Evolutionary conservation across 176 grass and related monocot genomes (phyloP), one percentile per base, ranked within the genome.

Genomic region (Phoenix roebelenii): DNA sequence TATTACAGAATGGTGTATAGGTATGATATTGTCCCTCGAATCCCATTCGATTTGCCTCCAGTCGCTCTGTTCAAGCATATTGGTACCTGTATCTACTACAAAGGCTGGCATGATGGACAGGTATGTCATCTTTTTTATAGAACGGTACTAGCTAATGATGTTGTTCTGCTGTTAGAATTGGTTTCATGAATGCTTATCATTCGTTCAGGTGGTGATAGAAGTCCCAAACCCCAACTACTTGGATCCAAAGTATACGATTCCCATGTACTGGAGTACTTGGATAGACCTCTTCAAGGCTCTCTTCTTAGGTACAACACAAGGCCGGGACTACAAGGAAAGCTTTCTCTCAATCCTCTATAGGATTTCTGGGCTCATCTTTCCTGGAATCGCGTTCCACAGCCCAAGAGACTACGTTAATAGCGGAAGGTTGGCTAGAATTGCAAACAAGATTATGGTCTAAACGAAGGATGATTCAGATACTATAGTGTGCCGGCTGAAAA

Each of bases 201-300:
- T 12, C 5, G 10, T 44, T 12, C 35, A 44, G 35, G 35, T 14
- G 35, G 35, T 44, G 10, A 44, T 9, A 3, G 35, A 44, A 14
- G 1, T 1, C 35, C 92, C 92, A 10, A 76, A 97, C 57, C 56
- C 61, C 3, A 97, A 97, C 26, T 97, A 84, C 80, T 78, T 97
- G 14, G 75, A 86, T 64, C 72, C 79, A 0, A 23, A 3, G 57
- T 87, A 63, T 56, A 6, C 79, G 48, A 24, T 80, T 16, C 67
- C 57, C 52, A 78, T 79, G 81, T 91, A 90, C n/a, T 60, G 54
- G 7, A 72, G 67, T 19, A 81, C 83, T 3, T 72, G 66, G 54
- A 72, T 64, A 0, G 87, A 88, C 50, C 72, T 97, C 10, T n/a
- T 91, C 54, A 90, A 82, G 67, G 92, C 74, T 1, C 44, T 81